Evolutionary conservation across 176 grass and related monocot genomes (phyloP).

Genomic region (Carex cristatella): DNA sequence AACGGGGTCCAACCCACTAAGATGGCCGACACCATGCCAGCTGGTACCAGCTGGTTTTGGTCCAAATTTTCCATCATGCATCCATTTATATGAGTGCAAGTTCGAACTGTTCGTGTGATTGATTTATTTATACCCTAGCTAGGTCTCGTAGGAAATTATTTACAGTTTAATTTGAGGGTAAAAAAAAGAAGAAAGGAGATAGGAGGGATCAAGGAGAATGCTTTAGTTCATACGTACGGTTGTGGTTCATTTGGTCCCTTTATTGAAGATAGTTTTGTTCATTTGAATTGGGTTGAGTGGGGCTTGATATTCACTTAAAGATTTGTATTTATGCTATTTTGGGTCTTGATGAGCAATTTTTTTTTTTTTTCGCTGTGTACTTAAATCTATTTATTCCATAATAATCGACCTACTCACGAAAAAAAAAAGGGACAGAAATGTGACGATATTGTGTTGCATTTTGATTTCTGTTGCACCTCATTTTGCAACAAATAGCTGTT

Average conservation of each 20-base stretch:
- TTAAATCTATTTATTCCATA: neutral
- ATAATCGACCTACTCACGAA: neutral
- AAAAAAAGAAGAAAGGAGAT: slow-evolving; percentile 11
- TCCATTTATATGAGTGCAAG: slow-evolving; percentile 7
- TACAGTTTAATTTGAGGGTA: slow-evolving; percentile 9
- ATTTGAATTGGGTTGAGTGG: slow-evolving; percentile 31
- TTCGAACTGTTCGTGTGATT: slow-evolving; percentile 12
- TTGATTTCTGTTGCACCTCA: neutral
- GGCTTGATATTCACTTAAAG: neutral
- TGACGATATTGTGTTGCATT: neutral
- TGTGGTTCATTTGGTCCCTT: slow-evolving; percentile 4
- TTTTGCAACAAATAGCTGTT: neutral
- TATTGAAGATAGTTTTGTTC: slow-evolving; percentile 22
- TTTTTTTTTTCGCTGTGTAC: slow-evolving; percentile 2
- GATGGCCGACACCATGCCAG: slow-evolving; percentile 6
- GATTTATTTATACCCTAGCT: slow-evolving; percentile 18
- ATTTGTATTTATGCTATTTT: slow-evolving; percentile 24
- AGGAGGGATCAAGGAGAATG: neutral
- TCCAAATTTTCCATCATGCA: slow-evolving; percentile 6
- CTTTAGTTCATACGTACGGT: neutral
- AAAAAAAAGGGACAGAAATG: neutral
- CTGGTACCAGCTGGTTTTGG: neutral
- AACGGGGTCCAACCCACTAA: slow-evolving; percentile 5
- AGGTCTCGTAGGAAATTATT: slow-evolving; percentile 27
- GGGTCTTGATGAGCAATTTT: slow-evolving; percentile 13